phyloP scores from a whole-genome alignment of 768 basidiomycete genomes.

The Xanthoconium purpureum region DNA sequence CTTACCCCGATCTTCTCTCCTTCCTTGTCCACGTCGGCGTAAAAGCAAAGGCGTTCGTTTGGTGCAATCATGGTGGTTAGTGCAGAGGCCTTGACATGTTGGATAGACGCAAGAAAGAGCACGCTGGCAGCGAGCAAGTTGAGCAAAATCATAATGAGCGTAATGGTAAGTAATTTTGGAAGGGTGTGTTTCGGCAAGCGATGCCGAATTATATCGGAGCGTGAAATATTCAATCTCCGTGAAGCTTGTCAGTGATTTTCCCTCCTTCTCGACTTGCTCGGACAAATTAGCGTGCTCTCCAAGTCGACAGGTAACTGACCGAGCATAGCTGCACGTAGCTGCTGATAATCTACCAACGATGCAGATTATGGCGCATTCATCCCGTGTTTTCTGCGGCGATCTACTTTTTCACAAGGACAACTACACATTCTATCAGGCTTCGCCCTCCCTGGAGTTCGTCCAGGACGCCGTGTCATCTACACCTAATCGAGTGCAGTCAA shows the following conservation, averaged over 20 bases:
- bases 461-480: constrained; percentile 10
- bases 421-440: constrained; percentile 5
- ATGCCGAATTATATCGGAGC: constrained; percentile 22
- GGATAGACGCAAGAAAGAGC: constrained; percentile 33
- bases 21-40: constrained; percentile 92
- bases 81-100: constrained; percentile 52
- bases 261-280: background rate
- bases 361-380: background rate
- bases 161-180: background rate
- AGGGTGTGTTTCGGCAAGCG: constrained; percentile 18
- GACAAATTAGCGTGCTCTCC: constrained; percentile 1
- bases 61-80: constrained; percentile 76
- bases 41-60: constrained; percentile 88
- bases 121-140: constrained; percentile 18
- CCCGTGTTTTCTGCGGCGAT: constrained; percentile 8
- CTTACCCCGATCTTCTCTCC: constrained; percentile 88
- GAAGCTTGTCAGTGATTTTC: background rate
- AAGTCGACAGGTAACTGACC: constrained; percentile 17
- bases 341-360: background rate
- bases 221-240: constrained; percentile 13
- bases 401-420: constrained; percentile 5
- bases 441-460: background rate
- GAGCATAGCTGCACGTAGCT: background rate
- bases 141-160: constrained; percentile 21
- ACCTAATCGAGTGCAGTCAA: constrained; percentile 8